Evolutionary conservation across 306 rosid genomes (phyloP).

Genomic region (Potentilla sterilis): DNA sequence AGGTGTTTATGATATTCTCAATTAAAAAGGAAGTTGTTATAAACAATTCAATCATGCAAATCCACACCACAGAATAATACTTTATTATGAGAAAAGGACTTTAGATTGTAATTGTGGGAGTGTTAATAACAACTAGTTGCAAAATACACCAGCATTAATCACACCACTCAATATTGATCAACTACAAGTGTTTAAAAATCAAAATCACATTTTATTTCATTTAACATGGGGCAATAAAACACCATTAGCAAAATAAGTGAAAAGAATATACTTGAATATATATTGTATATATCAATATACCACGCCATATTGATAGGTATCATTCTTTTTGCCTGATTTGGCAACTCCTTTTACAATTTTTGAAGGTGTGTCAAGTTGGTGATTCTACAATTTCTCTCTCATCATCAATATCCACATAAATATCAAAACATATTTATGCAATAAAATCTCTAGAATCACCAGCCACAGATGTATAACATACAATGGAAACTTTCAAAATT

Average conservation of each 20-base stretch:
- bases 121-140: neutral
- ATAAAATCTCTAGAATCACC: neutral
- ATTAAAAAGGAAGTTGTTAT: neutral
- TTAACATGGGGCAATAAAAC: neutral
- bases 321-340: neutral
- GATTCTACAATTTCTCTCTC: constrained; percentile 7
- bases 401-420: constrained; percentile 2
- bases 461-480: neutral
- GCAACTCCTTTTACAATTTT: neutral
- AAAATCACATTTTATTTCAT: neutral
- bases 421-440: neutral
- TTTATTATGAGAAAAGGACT: neutral
- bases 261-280: neutral
- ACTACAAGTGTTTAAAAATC: neutral
- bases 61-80: neutral
- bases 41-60: neutral
- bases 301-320: neutral
- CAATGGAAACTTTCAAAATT: neutral
- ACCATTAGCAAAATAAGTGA: neutral
- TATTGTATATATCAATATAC: no score
- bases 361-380: neutral
- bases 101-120: neutral
- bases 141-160: neutral
- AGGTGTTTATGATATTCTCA: neutral
- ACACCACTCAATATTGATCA: neutral